These are phyloP conservation scores for Erodium trifolium DNA, from an alignment of 441 rosid genomes.

Conservation along the genomic window DNA sequence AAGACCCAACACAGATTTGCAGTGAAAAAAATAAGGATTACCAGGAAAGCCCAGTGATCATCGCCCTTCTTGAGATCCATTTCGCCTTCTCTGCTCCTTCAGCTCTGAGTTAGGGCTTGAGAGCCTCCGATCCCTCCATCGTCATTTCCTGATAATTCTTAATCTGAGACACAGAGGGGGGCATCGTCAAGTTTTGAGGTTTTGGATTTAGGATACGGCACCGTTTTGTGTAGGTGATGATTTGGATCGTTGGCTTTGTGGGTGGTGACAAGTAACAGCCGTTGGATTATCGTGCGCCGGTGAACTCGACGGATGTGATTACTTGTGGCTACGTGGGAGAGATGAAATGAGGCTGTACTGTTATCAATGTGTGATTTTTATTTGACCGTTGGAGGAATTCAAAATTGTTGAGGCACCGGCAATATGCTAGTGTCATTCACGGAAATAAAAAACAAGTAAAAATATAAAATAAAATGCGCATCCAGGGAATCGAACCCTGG, in stretches of 20 bases:
- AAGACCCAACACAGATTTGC: neutral
- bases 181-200: neutral
- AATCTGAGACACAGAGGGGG: too few species aligned
- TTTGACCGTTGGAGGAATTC: constrained; percentile 3
- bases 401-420: neutral
- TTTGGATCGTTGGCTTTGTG: neutral
- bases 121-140: constrained; percentile 18
- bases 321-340: neutral
- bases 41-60: constrained; percentile 63
- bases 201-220: neutral
- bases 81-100: neutral
- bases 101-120: neutral
- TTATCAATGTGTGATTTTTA: neutral
- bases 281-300: neutral
- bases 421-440: neutral
- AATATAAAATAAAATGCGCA: constrained; percentile 34
- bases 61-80: constrained; percentile 29
- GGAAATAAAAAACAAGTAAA: neutral
- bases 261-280: neutral
- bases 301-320: neutral
- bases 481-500: constrained; percentile 98
- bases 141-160: neutral
- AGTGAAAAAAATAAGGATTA: constrained; percentile 17
- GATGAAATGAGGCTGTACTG: neutral
- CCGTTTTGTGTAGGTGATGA: neutral